Evolutionary conservation across 345 rosid genomes (phyloP), one percentile per base, ranked within the genome.

Genomic region (Populus tremula): DNA sequence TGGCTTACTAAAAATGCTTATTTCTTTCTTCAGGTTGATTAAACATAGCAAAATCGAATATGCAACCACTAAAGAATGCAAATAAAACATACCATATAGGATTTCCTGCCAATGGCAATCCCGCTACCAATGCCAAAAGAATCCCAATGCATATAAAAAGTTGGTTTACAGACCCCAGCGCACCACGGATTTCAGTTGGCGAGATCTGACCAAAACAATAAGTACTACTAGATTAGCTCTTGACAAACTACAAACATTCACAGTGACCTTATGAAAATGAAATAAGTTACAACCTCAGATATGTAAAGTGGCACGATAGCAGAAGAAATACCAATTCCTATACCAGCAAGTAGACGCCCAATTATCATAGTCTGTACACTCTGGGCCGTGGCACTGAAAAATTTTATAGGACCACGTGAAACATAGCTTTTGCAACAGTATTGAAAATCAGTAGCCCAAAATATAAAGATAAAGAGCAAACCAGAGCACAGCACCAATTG

Each of bases 291-390:
- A 82, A 93, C 99, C 98, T 96, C 99, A 69, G 99, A 96, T 78
- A 94, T 96, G 87, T 96, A 96, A 80, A 96, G 97, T 36, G 98
- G 99, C 47, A 93, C 99, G 74, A 96, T 88, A 6, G 99, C 97
- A 76, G 98, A 92, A 45, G 99, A 88, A 81, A 96, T 96, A 39
- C 99, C 99, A 75, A 93, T 92, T 85, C 99, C 99, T 81, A 96
- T 86, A 77, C 98, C 98, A 75, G 99, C 95, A 71, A 96, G 95
- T 76, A 96, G 79, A 38, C 99, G 97, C 31, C 99, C 99, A 82
- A 96, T 88, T 76, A 96, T 88, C 99, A 96, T 94, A 62, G 94
- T 86, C 81, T 96, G 97, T 66, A 94, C 91, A 80, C 87, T 91
- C 82, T 89, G 94, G 64, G 98, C 98, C 66, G 93, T 94, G 45